Percentiles rank a stretch among this genome's conserved stretches.
phyloP scores from a whole-genome alignment of 108 stramenopile genomes.

The Parietichytrium sp. region DNA sequence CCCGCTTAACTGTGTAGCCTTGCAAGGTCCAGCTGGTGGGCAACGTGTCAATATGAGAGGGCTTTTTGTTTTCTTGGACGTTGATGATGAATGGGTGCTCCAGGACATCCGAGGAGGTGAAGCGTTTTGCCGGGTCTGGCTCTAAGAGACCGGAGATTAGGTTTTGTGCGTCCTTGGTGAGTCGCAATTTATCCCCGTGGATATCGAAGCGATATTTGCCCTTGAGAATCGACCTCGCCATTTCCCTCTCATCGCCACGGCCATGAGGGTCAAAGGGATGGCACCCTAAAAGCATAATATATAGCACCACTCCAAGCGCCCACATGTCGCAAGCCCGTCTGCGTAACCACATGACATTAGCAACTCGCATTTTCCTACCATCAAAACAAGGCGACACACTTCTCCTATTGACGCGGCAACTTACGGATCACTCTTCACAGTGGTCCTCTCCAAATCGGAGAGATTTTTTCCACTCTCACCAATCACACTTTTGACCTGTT shows the following conservation, averaged over 20 bases:
- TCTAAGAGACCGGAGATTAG: slow-evolving; percentile 5
- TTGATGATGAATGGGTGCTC: slow-evolving; percentile 1
- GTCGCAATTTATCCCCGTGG: slow-evolving; percentile 1
- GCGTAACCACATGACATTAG: background rate
- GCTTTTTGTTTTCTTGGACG: background rate
- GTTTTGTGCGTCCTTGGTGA: slow-evolving; percentile 13
- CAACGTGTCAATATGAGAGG: background rate
- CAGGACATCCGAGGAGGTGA: slow-evolving; percentile 7
- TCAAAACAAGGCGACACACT: slow-evolving; percentile 70
- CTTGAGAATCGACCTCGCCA: slow-evolving; percentile 31
- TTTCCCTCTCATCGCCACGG: slow-evolving; percentile 14
- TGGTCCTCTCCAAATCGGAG: background rate
- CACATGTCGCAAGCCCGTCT: slow-evolving; percentile 37
- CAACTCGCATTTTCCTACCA: background rate
- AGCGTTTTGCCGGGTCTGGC: slow-evolving; percentile 17
- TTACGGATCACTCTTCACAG: background rate
- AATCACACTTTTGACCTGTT: slow-evolving; percentile 52
- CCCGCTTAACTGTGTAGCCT: background rate
- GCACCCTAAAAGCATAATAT: slow-evolving; percentile 76
- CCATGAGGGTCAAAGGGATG: slow-evolving; percentile 79
- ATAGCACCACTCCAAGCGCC: slow-evolving; percentile 74
- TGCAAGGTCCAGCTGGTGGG: slow-evolving; percentile 34
- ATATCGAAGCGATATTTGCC: slow-evolving; percentile 31
- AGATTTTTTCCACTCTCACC: slow-evolving; percentile 39
- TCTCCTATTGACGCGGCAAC: slow-evolving; percentile 7